Evolutionary conservation across 345 rosid species (phyloP).

Genomic region (Melastoma malabathricum): DNA sequence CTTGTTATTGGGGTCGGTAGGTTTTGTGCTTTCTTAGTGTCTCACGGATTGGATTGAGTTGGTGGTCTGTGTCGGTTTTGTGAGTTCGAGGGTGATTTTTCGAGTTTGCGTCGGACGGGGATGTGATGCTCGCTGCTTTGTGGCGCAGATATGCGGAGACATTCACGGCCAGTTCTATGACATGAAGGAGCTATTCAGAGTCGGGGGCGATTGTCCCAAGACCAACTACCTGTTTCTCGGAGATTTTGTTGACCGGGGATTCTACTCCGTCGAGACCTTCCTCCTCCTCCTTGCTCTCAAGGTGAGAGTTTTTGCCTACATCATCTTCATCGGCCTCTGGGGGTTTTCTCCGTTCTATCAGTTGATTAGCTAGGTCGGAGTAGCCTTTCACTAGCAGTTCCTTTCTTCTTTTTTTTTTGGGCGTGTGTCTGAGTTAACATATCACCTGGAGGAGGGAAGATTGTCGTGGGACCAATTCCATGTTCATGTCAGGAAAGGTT

Average conservation of each 20-base stretch:
- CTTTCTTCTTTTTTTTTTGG: no score
- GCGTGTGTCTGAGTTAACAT: no score
- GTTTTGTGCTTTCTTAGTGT: background rate
- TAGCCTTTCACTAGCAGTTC: no score
- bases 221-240: conserved; percentile 95
- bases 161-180: conserved; percentile 98
- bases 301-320: conserved; percentile 27
- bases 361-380: no score
- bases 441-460: no score
- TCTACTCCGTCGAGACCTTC: conserved; percentile 92
- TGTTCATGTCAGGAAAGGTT: no score
- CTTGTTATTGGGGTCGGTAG: background rate
- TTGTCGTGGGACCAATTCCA: no score
- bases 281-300: conserved; percentile 85
- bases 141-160: conserved; percentile 78
- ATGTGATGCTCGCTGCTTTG: background rate
- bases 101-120: background rate
- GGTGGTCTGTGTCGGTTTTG: background rate
- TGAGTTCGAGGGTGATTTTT: conserved; percentile 2
- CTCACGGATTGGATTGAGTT: background rate
- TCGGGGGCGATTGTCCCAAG: conserved; percentile 94
- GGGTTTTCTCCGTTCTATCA: no score
- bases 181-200: conserved; percentile 94
- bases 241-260: conserved; percentile 97
- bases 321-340: no score